phyloP scores from a whole-genome alignment of 805 yeast genomes.

The Sugiyamaella valdiviana region DNA sequence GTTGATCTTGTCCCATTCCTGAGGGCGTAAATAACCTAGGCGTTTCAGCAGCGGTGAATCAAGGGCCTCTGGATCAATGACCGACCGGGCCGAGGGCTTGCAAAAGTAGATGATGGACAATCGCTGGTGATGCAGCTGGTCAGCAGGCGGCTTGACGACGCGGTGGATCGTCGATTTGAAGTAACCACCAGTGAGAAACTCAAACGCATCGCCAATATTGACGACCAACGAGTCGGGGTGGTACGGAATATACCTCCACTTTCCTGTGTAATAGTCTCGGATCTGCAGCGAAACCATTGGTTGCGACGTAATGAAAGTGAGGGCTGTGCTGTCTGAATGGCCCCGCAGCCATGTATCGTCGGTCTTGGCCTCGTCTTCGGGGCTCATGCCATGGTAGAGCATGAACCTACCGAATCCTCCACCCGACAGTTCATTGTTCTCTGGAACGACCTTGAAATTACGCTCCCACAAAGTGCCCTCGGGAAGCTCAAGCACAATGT shows the following conservation, averaged over 20 bases:
- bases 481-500: conserved; percentile 41
- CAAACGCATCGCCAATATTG: conserved; percentile 40
- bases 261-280: conserved; percentile 32
- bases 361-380: conserved; percentile 31
- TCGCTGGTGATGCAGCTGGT: conserved; percentile 35
- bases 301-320: conserved; percentile 38
- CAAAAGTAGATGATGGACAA: conserved; percentile 41
- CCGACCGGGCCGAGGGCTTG: conserved; percentile 34
- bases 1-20: conserved; percentile 36
- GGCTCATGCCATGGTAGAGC: conserved; percentile 34
- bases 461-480: conserved; percentile 40
- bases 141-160: conserved; percentile 43
- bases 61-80: conserved; percentile 39
- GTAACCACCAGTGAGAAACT: conserved; percentile 41
- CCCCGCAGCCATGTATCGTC: conserved; percentile 42
- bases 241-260: conserved; percentile 36
- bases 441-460: conserved; percentile 33
- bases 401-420: conserved; percentile 38
- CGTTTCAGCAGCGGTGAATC: conserved; percentile 35
- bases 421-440: conserved; percentile 34
- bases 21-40: conserved; percentile 31
- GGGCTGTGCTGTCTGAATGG: conserved; percentile 41
- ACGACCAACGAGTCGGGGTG: conserved; percentile 36
- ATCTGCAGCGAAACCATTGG: conserved; percentile 39
- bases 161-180: conserved; percentile 44